Evolutionary conservation across 2,329 filamentous ascomycete genomes (phyloP), one percentile per base, ranked within the genome.

Genomic region (Colletotrichum sp.): DNA sequence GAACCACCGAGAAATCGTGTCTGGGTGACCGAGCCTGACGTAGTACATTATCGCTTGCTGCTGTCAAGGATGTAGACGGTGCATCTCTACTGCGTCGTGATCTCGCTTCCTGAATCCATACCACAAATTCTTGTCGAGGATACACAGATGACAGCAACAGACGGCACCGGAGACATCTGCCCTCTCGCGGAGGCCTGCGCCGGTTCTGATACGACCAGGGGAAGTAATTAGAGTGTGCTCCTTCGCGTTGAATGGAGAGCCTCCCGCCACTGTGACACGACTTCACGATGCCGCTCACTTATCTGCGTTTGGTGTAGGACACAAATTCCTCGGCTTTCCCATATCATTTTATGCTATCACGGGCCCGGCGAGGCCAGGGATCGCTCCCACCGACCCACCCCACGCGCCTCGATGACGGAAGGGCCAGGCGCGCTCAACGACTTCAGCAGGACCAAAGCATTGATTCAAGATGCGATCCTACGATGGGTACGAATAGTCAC

Each of bases 401-500:
- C 39, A 18, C 7, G 7, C 16, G 14, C 39, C 18, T 14, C 18
- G 5, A 14, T n/a, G 39, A 48, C 39, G 39, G 1, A n/a, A 6
- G 39, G 18, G n/a, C 18, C 39, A n/a, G 18, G 18, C 39, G 8
- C n/a, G 9, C 39, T 3, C 9, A 48, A 48, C 10, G 18, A n/a
- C 39, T n/a, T n/a, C 39, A 3, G 4, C 39, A 48, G 39, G 39
- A n/a, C 39, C 9, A n/a, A 0, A 48, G 39, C 2, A 2, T 12
- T 10, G 9, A 7, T n/a, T 4, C 9, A 48, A n/a, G 3, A n/a
- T 48, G 9, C 3, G 1, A n/a, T 48, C 18, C 0, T 4, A 7
- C 39, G 0, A 2, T n/a, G 39, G 9, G 5, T n/a, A n/a, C 5
- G 5, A 12, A 1, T 48, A 2, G 18, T 12, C 3, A 0, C 0